These are phyloP conservation scores for Stachybotrys chartarum DNA, from an alignment of 2,329 filamentous ascomycete genomes.

Conservation along the genomic window DNA sequence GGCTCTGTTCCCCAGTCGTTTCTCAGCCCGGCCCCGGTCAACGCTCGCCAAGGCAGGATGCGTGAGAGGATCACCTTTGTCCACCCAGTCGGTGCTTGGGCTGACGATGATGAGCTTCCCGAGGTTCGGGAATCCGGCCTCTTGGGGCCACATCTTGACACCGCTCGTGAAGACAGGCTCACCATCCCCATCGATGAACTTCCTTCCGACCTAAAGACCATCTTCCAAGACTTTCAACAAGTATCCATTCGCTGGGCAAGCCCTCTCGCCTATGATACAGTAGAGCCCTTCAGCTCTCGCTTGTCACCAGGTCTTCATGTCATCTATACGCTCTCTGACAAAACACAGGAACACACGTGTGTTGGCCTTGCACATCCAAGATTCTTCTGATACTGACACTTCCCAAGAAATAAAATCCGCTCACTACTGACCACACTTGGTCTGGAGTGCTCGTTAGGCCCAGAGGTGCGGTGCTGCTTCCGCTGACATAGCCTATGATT, in stretches of 20 bases:
- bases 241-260: conserved; percentile 77
- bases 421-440: conserved; percentile 52
- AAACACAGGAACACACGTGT: neutral
- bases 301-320: conserved; percentile 76
- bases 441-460: conserved; percentile 42
- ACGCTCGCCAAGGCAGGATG: conserved; percentile 39
- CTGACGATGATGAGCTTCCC: conserved; percentile 55
- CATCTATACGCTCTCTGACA: conserved; percentile 55
- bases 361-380: conserved; percentile 27
- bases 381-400: too few species aligned
- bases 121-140: conserved; percentile 49
- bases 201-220: conserved; percentile 54
- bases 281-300: conserved; percentile 67
- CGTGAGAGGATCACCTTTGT: conserved; percentile 76
- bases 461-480: conserved; percentile 13
- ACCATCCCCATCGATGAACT: conserved; percentile 70
- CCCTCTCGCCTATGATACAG: conserved; percentile 44
- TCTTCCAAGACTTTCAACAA: conserved; percentile 60
- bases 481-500: neutral
- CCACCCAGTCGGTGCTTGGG: conserved; percentile 53
- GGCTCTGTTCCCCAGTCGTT: too few species aligned
- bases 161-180: conserved; percentile 71
- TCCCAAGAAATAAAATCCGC: conserved; percentile 28
- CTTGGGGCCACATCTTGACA: conserved; percentile 48
- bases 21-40: too few species aligned